phyloP scores from a whole-genome alignment of 192 early-diverging fungal genomes.

The Obelidium mucronatum region DNA sequence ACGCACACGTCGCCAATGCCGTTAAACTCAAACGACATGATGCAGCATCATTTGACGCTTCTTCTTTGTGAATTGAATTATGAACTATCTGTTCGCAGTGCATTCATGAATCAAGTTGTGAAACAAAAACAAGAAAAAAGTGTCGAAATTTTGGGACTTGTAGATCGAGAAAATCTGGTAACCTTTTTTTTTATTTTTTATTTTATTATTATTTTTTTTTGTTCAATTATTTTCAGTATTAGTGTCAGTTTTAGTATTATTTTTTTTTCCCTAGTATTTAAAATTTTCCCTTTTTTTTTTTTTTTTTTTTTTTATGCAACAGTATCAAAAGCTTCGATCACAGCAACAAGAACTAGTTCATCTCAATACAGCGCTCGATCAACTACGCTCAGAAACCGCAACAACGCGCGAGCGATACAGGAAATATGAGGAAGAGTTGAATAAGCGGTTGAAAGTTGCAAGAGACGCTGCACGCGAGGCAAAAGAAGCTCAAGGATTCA shows the following conservation, averaged over 20 bases:
- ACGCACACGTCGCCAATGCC: neutral
- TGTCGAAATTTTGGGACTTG: neutral
- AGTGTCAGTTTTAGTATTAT: too few relatives aligned
- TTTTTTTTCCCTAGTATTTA: too few relatives aligned
- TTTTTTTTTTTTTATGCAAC: neutral
- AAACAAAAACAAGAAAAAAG: conserved; percentile 2
- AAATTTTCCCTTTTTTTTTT: neutral
- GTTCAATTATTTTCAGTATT: neutral
- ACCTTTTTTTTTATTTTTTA: neutral
- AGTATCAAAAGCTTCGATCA: conserved; percentile 27
- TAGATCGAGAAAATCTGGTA: conserved; percentile 35
- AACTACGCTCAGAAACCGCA: conserved; percentile 12
- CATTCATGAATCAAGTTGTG: conserved; percentile 1
- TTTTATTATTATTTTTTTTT: too few relatives aligned
- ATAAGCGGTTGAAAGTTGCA: conserved; percentile 4
- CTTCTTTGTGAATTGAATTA: conserved; percentile 14
- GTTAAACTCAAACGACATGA: too few relatives aligned
- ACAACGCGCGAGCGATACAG: conserved; percentile 31
- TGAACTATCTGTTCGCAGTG: conserved; percentile 8
- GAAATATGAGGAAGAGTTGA: conserved; percentile 35
- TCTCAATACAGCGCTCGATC: conserved; percentile 2
- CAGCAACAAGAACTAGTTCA: conserved; percentile 35
- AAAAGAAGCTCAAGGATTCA: conserved; percentile 10
- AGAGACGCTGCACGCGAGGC: conserved; percentile 28
- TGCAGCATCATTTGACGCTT: neutral